Evolutionary conservation across 2,329 filamentous ascomycete genomes (phyloP), one percentile per base, ranked within the genome.

Genomic region (Cladosporium sphaerospermum): DNA sequence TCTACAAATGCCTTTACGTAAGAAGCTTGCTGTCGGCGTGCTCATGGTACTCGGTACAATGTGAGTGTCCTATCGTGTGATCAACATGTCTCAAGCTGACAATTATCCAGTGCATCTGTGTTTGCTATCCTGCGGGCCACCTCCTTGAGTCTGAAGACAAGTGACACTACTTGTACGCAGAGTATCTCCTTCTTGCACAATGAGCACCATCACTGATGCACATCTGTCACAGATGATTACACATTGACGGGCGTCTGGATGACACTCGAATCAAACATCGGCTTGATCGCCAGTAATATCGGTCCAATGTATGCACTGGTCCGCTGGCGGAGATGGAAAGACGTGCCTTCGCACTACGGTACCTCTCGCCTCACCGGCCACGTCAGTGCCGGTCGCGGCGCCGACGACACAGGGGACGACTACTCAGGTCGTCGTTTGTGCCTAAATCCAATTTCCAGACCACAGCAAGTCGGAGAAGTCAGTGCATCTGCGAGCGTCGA

Each of bases 251-350:
- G 61, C 18, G 62, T 61, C 28, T 65, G 63, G 63, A 57, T 61
- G 34, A 63, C 58, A 43, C 61, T 61, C 9, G 62, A 65, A 50
- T 41, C 61, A n/a, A 59, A 62, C 52, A 57, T 65, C 16, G 62
- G 62, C 11, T 63, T 65, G 32, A 62, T 63, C 32, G 62, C 63
- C n/a, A 58, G 61, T 13, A 65, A 65, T 40, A 56, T 65, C 16
- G 57, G 60, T 6, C 50, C 41, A 18, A 43, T 51, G 33, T 14
- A 44, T 9, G 34, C 34, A 9, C 3, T 47, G 16, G 8, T 47
- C 9, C 14, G 14, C 14, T 41, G 9, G 14, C 9, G 39, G 39
- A 9, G 16, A 9, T 9, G 39, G 16, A 41, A 41, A 41, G 5
- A 18, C 11, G 14, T n/a, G 13, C 4, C 39, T 41, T 41, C 39